Base-by-base conservation (phyloP, 1,139 yeast species). In the Yamadazyma kanchanaburiensis region DNA sequence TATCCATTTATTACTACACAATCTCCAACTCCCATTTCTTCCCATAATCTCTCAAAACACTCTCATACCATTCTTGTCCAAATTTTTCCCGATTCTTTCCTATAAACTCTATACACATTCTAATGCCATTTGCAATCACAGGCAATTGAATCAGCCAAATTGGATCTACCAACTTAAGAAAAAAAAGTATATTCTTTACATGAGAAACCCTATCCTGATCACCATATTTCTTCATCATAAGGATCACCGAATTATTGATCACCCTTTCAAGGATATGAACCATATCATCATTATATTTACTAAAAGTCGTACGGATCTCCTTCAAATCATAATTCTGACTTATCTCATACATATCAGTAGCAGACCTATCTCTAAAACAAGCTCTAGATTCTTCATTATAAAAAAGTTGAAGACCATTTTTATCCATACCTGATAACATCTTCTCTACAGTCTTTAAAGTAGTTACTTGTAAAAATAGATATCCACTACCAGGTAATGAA, bases 131-230 rank as follows among this genome's bases (percentile, higher is more conserved):
- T n/a, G n/a, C n/a, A n/a, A 22, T 22, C n/a, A n/a, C 6, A 5
- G 24, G 24, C 13, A 22, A 5, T 22, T 22, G 24, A 12, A 22
- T 10, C 24, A 11, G 24, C 24, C 24, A 22, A 11, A 10, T 6
- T 7, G 12, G 15, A 22, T 22, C 15, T 4, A 22, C 10, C 10
- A n/a, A 6, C 15, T 7, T 9, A 11, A 22, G 6, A 22, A 22
- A 22, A 9, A 12, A 15, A 5, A 22, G 24, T 9, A 22, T 22
- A 22, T 22, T n/a, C n/a, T n/a, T n/a, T n/a, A n/a, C n/a, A n/a
- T n/a, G n/a, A n/a, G n/a, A n/a, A n/a, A n/a, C n/a, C n/a, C n/a
- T n/a, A n/a, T n/a, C n/a, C n/a, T n/a, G n/a, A n/a, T n/a, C n/a
- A n/a, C n/a, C n/a, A n/a, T n/a, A n/a, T n/a, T n/a, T n/a, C 20